phyloP scores from a whole-genome alignment of 164 flowering plant species.

The Akebia trifoliata region DNA sequence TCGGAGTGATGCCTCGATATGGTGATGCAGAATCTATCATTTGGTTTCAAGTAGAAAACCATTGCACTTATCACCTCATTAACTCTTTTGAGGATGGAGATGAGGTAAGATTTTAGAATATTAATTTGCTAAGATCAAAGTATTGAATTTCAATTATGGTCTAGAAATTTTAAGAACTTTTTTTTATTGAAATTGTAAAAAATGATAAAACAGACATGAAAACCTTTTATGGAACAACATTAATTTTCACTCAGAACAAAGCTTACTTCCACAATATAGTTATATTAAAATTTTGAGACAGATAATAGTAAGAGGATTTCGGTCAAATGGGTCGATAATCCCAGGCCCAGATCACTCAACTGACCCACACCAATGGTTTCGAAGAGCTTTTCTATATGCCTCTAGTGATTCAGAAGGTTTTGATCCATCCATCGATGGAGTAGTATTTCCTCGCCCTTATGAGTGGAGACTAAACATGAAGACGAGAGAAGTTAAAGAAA shows the following conservation, averaged over 20 bases:
- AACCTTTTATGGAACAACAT: too few species aligned
- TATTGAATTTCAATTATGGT: too few species aligned
- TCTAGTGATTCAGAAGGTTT: neutral
- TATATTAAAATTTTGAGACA: too few species aligned
- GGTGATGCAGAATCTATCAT: constrained; percentile 2
- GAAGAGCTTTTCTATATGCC: constrained; percentile 3
- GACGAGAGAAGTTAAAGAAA: constrained; percentile 9
- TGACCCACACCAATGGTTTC: constrained; percentile 9
- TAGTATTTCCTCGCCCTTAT: constrained; percentile 13
- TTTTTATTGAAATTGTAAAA: too few species aligned
- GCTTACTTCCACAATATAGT: too few species aligned
- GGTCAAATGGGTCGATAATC: constrained; percentile 6
- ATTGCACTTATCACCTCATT: constrained; percentile 18
- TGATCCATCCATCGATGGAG: constrained; percentile 14
- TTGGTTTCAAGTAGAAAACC: constrained; percentile 12
- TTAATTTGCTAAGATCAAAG: too few species aligned
- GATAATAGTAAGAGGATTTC: neutral
- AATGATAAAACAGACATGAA: too few species aligned
- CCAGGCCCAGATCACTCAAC: constrained; percentile 10
- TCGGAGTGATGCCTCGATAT: constrained; percentile 15
- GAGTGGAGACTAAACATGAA: constrained; percentile 25
- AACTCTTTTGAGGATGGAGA: constrained; percentile 18
- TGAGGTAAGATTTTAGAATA: constrained; percentile 11
- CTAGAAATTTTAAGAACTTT: too few species aligned
- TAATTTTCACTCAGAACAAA: too few species aligned